Conservation (phyloP, 1,284 basidiomycete species). For the Ustilago vetiveriae region DNA sequence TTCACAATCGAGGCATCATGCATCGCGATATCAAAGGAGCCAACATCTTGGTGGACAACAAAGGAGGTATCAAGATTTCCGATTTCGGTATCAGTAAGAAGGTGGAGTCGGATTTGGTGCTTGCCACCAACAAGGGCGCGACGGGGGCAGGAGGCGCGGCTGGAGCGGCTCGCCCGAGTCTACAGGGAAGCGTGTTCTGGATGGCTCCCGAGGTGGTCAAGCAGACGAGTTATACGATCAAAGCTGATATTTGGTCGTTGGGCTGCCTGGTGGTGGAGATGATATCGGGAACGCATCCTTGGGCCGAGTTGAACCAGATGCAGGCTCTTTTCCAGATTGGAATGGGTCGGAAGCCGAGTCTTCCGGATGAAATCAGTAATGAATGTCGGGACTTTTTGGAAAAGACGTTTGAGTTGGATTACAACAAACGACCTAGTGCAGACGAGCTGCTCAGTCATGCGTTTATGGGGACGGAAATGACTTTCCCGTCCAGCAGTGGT, state of each 20-base stretch:
- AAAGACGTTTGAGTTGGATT: conserved; percentile 61
- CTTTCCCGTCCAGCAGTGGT: conserved; percentile 7
- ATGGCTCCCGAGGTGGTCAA: conserved; percentile 85
- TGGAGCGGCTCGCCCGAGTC: conserved; percentile 75
- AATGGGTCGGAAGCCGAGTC: conserved; percentile 42
- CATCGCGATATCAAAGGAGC: conserved; percentile 99
- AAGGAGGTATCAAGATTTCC: conserved; percentile 96
- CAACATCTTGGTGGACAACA: conserved; percentile 98
- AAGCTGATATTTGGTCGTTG: conserved; percentile 98
- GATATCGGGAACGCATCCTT: conserved; percentile 96
- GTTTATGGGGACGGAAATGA: conserved; percentile 55
- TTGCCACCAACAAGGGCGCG: conserved; percentile 33
- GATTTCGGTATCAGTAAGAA: conserved; percentile 99
- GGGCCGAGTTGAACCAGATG: conserved; percentile 98
- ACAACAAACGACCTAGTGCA: conserved; percentile 55
- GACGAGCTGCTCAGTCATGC: conserved; percentile 57
- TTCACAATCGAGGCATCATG: conserved; percentile 93
- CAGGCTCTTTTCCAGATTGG: conserved; percentile 66
- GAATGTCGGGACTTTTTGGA: conserved; percentile 58
- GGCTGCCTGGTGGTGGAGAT: conserved; percentile 98
- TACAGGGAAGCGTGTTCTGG: conserved; percentile 97
- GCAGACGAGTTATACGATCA: conserved; percentile 89
- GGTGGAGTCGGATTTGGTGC: conserved; percentile 77
- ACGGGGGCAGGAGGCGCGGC: conserved; percentile 7
- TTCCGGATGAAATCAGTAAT: conserved; percentile 62